A percentile compares a stretch with the other conserved stretches of the same genome.
Evolutionary conservation across 116 monocot genomes (phyloP).

Genomic region (Phalaenopsis hybrid): DNA sequence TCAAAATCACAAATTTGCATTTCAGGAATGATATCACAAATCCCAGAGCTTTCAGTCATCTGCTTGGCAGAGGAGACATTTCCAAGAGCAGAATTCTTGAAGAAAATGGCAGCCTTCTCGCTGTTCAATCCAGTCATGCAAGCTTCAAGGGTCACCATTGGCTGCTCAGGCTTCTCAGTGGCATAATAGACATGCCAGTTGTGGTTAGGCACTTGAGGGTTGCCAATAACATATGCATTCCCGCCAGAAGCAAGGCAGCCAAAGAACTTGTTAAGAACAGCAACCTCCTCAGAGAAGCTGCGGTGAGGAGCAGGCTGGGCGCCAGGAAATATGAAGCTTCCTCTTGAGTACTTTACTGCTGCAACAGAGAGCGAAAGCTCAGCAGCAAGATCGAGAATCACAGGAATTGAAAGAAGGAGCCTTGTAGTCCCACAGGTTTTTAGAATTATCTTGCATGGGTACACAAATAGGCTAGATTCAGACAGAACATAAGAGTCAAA

Average conservation of each 20-base stretch:
- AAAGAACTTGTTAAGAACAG: conserved; percentile 47
- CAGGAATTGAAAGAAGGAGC: conserved; percentile 54
- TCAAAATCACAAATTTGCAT: conserved; percentile 89
- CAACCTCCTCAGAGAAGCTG: conserved; percentile 62
- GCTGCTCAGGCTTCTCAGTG: conserved; percentile 37
- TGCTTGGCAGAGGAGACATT: conserved; percentile 19
- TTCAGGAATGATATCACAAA: conserved; percentile 66
- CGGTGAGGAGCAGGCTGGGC: conserved; percentile 64
- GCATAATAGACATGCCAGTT: conserved; percentile 88
- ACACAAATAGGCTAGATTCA: conserved; percentile 74
- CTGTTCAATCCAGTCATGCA: conserved; percentile 72
- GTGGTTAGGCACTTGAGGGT: conserved; percentile 24
- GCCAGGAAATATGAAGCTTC: conserved; percentile 63
- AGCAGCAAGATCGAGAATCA: conserved; percentile 42
- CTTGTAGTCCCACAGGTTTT: conserved; percentile 81
- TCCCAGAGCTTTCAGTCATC: conserved; percentile 63
- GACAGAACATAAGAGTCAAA: conserved; percentile 82
- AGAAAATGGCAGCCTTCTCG: conserved; percentile 51
- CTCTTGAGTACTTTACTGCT: conserved; percentile 64
- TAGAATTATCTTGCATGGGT: conserved; percentile 53
- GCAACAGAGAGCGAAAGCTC: conserved; percentile 37
- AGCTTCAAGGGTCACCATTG: conserved; percentile 71
- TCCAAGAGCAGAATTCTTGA: conserved; percentile 30
- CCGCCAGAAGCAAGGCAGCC: conserved; percentile 46
- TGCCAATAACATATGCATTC: conserved; percentile 60